A percentile compares a stretch with the other conserved stretches of the same genome.
phyloP scores from a whole-genome alignment of 345 rosid genomes.

The Salix brachista region DNA sequence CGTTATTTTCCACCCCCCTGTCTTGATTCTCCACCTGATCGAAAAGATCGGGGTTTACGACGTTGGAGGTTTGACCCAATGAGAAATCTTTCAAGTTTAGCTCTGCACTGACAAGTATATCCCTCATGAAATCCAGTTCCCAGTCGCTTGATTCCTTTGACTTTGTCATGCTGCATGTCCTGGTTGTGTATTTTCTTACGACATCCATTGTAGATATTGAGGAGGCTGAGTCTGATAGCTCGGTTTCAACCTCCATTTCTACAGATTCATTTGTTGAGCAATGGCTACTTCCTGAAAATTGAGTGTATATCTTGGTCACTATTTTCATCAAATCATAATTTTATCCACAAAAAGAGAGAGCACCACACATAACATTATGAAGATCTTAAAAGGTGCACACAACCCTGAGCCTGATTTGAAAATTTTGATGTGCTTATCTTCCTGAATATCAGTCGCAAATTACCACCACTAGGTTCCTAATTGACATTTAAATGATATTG shows the following conservation, averaged over 20 bases:
- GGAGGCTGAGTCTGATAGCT: constrained; percentile 40
- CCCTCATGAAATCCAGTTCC: constrained; percentile 57
- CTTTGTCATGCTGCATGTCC: constrained; percentile 24
- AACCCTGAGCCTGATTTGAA: background rate
- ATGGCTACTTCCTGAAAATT: constrained; percentile 28
- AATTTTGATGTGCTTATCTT: background rate
- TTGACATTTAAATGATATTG: background rate
- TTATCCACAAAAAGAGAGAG: background rate
- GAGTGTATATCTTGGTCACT: background rate
- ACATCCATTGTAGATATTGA: constrained; percentile 31
- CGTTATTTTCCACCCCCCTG: constrained; percentile 19
- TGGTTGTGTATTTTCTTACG: constrained; percentile 7
- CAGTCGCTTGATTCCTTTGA: constrained; percentile 31
- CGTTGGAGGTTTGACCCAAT: constrained; percentile 33
- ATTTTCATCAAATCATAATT: background rate
- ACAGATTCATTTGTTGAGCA: constrained; percentile 16
- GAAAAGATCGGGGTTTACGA: constrained; percentile 41
- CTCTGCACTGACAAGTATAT: constrained; percentile 41
- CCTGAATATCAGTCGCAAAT: background rate
- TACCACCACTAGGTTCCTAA: background rate
- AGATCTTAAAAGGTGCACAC: background rate
- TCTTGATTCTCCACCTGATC: constrained; percentile 43
- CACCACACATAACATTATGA: background rate
- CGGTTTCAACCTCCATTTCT: constrained; percentile 21
- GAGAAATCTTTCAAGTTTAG: constrained; percentile 40